Conservation (phyloP, 2,329 filamentous ascomycete species). For the Exophiala oligosperma region DNA sequence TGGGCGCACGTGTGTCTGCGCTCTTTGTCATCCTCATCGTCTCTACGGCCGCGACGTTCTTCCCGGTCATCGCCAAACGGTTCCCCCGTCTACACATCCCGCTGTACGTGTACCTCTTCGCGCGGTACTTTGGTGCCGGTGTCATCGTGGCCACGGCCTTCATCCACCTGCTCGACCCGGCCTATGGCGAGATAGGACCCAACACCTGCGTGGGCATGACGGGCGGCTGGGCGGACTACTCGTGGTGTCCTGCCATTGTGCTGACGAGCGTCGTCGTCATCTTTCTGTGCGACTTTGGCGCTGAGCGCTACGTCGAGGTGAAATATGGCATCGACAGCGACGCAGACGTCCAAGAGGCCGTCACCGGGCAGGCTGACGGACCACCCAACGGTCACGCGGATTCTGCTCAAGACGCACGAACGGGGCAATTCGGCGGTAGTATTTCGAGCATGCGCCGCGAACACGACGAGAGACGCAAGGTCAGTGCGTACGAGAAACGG, state of each 20-base stretch:
- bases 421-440: constrained; percentile 2
- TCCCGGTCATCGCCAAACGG: constrained; percentile 49
- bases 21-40: constrained; percentile 48
- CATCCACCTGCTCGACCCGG: constrained; percentile 50
- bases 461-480: constrained; percentile 12
- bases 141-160: constrained; percentile 51
- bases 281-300: constrained; percentile 53
- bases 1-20: constrained; percentile 45
- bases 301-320: constrained; percentile 52
- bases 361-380: constrained; percentile 17
- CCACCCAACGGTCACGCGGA: background rate
- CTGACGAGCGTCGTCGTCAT: constrained; percentile 50
- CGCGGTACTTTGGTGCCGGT: constrained; percentile 49
- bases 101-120: constrained; percentile 47
- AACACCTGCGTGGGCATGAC: constrained; percentile 56
- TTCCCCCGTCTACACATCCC: constrained; percentile 40
- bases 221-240: constrained; percentile 46
- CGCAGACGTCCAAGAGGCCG: constrained; percentile 25
- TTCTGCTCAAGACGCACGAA: background rate
- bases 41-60: constrained; percentile 44
- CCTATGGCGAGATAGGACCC: constrained; percentile 47
- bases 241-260: constrained; percentile 54
- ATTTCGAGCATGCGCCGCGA: constrained; percentile 4
- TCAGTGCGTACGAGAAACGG: constrained; percentile 7
- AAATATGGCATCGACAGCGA: constrained; percentile 43